Evolutionary conservation across 768 basidiomycete genomes (phyloP).

Genomic region (Mycena filopes): DNA sequence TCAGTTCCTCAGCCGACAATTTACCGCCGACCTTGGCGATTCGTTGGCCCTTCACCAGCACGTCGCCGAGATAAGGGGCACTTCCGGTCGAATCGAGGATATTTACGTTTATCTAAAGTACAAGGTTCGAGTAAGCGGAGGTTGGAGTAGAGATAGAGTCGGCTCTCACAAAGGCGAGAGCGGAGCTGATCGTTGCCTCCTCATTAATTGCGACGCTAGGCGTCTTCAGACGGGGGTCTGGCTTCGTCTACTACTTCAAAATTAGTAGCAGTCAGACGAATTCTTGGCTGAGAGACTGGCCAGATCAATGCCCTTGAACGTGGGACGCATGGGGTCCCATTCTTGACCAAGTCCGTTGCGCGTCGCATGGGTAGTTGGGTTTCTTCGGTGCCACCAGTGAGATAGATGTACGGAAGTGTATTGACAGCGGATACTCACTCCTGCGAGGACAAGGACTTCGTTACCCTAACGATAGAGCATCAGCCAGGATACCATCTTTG

Average conservation of each 20-base stretch:
- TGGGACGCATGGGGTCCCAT: conserved; percentile 22
- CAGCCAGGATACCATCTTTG: background rate
- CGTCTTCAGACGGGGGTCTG: conserved; percentile 24
- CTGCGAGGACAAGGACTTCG: background rate
- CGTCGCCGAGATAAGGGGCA: conserved; percentile 46
- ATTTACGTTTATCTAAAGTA: conserved; percentile 40
- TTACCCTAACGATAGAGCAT: conserved; percentile 19
- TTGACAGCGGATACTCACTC: background rate
- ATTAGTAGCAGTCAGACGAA: no score
- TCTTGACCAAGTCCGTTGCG: conserved; percentile 21
- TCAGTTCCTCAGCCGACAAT: conserved; percentile 34
- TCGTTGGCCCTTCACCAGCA: conserved; percentile 43
- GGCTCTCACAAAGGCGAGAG: conserved; percentile 24
- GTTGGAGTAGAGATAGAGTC: background rate
- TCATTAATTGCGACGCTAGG: conserved; percentile 21
- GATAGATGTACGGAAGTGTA: no score
- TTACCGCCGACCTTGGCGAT: conserved; percentile 42
- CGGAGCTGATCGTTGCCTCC: background rate
- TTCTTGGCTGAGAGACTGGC: background rate
- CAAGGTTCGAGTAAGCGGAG: no score
- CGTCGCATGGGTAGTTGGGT: background rate
- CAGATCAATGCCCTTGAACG: conserved; percentile 24
- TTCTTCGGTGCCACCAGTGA: background rate
- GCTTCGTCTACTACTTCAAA: conserved; percentile 11
- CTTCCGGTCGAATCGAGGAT: conserved; percentile 49